phyloP scores from a whole-genome alignment of 192 early-diverging fungal species.

The Dissophora ornata region DNA sequence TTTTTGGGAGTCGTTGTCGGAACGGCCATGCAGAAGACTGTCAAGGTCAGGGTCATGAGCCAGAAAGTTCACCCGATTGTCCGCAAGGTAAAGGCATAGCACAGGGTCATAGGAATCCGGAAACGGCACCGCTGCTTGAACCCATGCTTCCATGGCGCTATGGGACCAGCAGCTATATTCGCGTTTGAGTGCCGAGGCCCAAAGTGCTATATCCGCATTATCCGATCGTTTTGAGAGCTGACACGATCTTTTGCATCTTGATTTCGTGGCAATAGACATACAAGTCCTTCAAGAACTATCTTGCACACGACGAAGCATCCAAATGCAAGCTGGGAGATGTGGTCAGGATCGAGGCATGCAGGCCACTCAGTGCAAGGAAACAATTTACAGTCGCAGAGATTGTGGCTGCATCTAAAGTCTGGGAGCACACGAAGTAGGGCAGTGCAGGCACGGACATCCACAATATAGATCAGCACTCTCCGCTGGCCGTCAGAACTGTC shows the following conservation, averaged over 20 bases:
- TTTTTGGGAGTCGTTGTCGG: conserved; percentile 89
- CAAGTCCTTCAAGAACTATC: conserved; percentile 84
- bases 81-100: conserved; percentile 74
- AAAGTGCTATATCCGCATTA: too few relatives aligned
- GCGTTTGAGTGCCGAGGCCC: too few relatives aligned
- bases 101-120: too few relatives aligned
- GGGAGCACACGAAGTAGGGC: conserved; percentile 32
- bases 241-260: too few relatives aligned
- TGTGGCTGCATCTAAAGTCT: conserved; percentile 57
- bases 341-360: conserved; percentile 91
- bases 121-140: too few relatives aligned
- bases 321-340: conserved; percentile 89
- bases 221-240: too few relatives aligned
- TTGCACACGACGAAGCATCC: conserved; percentile 88
- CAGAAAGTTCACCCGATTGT: conserved; percentile 84
- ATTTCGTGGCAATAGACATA: too few relatives aligned
- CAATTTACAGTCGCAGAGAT: conserved; percentile 91
- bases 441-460: not conserved
- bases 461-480: too few relatives aligned
- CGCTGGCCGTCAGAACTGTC: too few relatives aligned
- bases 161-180: too few relatives aligned
- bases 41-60: conserved; percentile 87
- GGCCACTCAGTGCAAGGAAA: conserved; percentile 89
- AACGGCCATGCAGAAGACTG: conserved; percentile 89
- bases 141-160: too few relatives aligned